Evolutionary conservation across 192 early-diverging fungal species (phyloP), one percentile per base, ranked within the genome.

Genomic region (Linnemannia hyalina): DNA sequence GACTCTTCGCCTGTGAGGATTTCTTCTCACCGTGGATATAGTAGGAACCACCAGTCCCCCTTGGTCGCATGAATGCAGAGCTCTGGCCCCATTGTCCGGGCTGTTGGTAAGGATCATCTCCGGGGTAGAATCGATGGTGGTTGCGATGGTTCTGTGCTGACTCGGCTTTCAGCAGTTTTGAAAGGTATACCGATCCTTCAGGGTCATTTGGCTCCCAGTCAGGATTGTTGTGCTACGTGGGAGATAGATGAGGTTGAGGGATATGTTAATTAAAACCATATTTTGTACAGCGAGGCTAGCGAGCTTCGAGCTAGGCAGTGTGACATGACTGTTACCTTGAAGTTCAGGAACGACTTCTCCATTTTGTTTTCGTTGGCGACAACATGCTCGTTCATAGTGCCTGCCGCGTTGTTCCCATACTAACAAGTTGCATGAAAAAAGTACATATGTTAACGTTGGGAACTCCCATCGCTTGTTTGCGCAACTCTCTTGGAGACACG

Each of bases 261-360:
- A 20, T 52, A 52, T 16, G 18, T 52, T 52, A 52, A 52, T 18
- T 22, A 52, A 52, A 52, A 22, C 1, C 2, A 52, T 6, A 5
- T 18, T 18, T 52, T 52, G 49, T 18, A 52, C 22, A 52, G 54
- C 54, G 22, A 18, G 6, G 0, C 0, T 15, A 29, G 13, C 8
- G 26, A 26, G 1, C 29, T 32, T 23, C 55, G 55, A 10, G 8
- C 9, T 6, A 57, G 46, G 6, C 55, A 32, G 41, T 6, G 20
- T 23, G 54, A 65, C 8, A 18, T 42, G 29, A 35, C n/a, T 4
- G 20, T 70, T 82, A 95, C 95, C 90, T 98, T 98, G 88, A 99
- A 99, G 72, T 96, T 97, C 79, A 99, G 76, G 81, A 99, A 98
- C 6, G 96, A 97, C 82, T 97, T 96, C 89, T 99, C 98, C 99